These are phyloP conservation scores for Suillus plorans DNA, from an alignment of 768 basidiomycete genomes.

Conservation along the genomic window DNA sequence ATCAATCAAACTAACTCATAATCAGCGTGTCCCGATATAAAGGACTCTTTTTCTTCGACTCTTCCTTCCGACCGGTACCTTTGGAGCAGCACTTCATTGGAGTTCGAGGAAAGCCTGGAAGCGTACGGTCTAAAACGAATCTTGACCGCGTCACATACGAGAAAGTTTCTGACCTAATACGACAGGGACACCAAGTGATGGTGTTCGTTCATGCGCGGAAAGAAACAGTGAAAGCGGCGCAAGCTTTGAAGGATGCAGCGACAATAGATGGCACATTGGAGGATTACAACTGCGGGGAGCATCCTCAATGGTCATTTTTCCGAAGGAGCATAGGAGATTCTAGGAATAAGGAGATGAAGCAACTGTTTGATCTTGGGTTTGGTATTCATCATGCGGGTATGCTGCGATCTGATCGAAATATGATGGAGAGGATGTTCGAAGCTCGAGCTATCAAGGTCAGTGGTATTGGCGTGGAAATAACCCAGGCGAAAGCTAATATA, in stretches of 20 bases:
- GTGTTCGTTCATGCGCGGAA: constrained; percentile 98
- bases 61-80: constrained; percentile 94
- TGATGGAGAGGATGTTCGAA: constrained; percentile 94
- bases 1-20: constrained; percentile 5
- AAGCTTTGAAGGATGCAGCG: constrained; percentile 76
- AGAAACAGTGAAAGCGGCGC: constrained; percentile 93
- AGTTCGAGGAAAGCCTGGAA: constrained; percentile 83
- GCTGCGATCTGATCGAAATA: constrained; percentile 89
- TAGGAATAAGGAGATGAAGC: constrained; percentile 95
- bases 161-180: constrained; percentile 86
- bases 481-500: background rate
- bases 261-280: constrained; percentile 67
- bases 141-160: constrained; percentile 87
- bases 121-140: constrained; percentile 71
- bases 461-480: background rate
- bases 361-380: constrained; percentile 87
- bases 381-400: constrained; percentile 99
- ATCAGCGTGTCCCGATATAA: constrained; percentile 78
- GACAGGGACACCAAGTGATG: constrained; percentile 97
- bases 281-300: constrained; percentile 78
- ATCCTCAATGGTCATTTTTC: constrained; percentile 76
- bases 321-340: constrained; percentile 77
- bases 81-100: constrained; percentile 98
- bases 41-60: constrained; percentile 96
- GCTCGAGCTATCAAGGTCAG: constrained; percentile 86